Evolutionary conservation across 176 grass and related monocot species (phyloP).

Genomic region (Cymbopogon citratus): DNA sequence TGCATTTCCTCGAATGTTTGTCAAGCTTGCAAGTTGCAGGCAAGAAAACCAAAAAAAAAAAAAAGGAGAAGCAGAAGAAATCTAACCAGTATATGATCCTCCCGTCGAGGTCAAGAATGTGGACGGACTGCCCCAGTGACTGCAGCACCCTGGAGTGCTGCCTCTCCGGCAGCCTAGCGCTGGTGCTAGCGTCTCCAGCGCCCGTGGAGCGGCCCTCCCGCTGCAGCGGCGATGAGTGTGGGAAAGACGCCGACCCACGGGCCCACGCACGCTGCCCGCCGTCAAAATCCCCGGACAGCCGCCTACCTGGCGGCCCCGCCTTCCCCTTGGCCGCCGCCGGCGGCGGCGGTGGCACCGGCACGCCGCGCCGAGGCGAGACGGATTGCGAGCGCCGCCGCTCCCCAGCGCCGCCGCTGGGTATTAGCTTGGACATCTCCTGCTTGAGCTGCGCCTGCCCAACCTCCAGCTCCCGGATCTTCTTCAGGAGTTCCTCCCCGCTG

Average conservation of each 20-base stretch:
- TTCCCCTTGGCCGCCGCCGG: background rate
- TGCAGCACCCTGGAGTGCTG: conserved; percentile 68
- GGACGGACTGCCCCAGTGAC: conserved; percentile 80
- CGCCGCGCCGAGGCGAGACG: conserved; percentile 55
- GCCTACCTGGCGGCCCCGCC: background rate
- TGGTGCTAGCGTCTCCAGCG: conserved; percentile 9
- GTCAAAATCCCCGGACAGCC: conserved; percentile 23
- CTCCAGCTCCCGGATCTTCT: conserved; percentile 83
- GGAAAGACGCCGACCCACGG: conserved; percentile 54
- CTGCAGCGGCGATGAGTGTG: conserved; percentile 51
- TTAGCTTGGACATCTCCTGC: conserved; percentile 76
- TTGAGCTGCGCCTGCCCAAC: conserved; percentile 67
- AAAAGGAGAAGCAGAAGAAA: conserved; percentile 20
- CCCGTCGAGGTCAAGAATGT: conserved; percentile 81
- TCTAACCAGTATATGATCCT: conserved; percentile 91
- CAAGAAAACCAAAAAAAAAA: background rate
- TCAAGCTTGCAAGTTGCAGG: background rate
- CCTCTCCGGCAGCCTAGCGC: conserved; percentile 52
- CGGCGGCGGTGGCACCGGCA: background rate
- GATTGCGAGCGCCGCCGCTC: conserved; percentile 64
- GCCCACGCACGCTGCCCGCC: conserved; percentile 22
- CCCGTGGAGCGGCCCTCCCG: conserved; percentile 37
- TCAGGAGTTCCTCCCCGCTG: conserved; percentile 57
- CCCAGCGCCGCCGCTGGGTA: background rate
- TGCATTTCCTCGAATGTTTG: conserved; percentile 4